Base-by-base conservation (phyloP, 2,329 filamentous ascomycete species). In the Pseudogymnoascus sp. region DNA sequence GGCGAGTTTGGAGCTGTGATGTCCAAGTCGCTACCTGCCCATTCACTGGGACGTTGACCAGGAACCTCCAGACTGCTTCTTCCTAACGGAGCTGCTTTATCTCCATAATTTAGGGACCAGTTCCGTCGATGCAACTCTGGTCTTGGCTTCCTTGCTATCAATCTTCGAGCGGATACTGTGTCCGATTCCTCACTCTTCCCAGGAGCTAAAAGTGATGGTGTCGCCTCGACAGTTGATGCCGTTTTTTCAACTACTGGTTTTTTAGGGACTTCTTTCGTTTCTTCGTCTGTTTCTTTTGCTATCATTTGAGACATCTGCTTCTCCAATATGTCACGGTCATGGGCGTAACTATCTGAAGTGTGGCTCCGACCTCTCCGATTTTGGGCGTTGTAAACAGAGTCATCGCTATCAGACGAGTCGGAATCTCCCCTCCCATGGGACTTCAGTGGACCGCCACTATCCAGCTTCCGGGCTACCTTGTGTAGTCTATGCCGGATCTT, bases 251-350 rank as follows among this genome's bases (percentile, higher is more conserved):
- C 56, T 33, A 66, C 39, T 58, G 61, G 7, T 57, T 67, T 61
- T 69, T 33, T 68, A 67, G 13, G 69, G 65, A 9, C 26, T n/a
- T 48, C 52, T 33, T 38, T 61, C 2, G 61, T 48, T 18, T 45
- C 57, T 18, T 65, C 75, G 10, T 72, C 71, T 5, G 75, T 76
- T 67, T 85, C 82, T 62, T 76, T 77, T 5, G 79, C 79, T 62
- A 84, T 76, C 73, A 83, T 79, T 61, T 84, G 81, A 61, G 78
- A 72, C 81, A 85, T 84, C 66, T 84, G 82, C 67, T 81, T 83
- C 63, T 83, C 80, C 10, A 85, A 71, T 10, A 84, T 72, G 60
- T 82, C 79, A 62, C 77, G 79, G 21, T 74, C 75, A 45, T 72
- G 76, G 64, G 76, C 79, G 52, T 76, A 59, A 78, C 65, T 67